phyloP scores from a whole-genome alignment of 371 early-diverging fungal species.

The Syncephalastrum racemosum region DNA sequence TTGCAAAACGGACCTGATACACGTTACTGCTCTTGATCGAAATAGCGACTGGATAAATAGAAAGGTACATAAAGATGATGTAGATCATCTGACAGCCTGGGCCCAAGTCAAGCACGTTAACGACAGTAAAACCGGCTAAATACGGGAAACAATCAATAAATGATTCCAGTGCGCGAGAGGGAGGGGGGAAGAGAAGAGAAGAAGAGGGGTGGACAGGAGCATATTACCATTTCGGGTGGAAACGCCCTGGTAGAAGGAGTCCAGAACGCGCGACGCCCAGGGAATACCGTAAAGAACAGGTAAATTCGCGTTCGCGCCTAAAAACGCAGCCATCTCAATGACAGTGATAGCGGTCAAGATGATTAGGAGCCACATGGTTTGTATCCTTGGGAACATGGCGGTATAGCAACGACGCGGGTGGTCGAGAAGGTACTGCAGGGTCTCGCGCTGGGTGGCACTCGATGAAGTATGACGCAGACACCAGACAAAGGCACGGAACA shows the following conservation, averaged over 20 bases:
- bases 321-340: conserved; percentile 28
- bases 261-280: conserved; percentile 33
- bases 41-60: conserved; percentile 52
- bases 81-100: conserved; percentile 46
- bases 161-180: too few species aligned
- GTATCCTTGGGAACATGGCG: conserved; percentile 14
- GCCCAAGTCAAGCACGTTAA: conserved; percentile 38
- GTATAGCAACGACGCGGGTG: conserved; percentile 25
- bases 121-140: conserved; percentile 46
- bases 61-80: conserved; percentile 54
- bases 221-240: conserved; percentile 39
- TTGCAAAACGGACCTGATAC: conserved; percentile 31
- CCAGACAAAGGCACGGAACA: conserved; percentile 20
- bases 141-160: background rate
- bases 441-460: conserved; percentile 7
- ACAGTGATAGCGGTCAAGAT: conserved; percentile 21
- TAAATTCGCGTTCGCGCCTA: conserved; percentile 37
- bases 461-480: conserved; percentile 1
- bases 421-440: conserved; percentile 17
- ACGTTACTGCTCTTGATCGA: conserved; percentile 54
- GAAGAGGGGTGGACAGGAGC: too few species aligned
- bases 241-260: conserved; percentile 41
- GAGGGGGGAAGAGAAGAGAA: too few species aligned
- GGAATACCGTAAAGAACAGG: conserved; percentile 33
- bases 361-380: conserved; percentile 22